Evolutionary conservation across 1,139 yeast genomes (phyloP), one percentile per base, ranked within the genome.

Genomic region (Entelexis sorbosivorans): DNA sequence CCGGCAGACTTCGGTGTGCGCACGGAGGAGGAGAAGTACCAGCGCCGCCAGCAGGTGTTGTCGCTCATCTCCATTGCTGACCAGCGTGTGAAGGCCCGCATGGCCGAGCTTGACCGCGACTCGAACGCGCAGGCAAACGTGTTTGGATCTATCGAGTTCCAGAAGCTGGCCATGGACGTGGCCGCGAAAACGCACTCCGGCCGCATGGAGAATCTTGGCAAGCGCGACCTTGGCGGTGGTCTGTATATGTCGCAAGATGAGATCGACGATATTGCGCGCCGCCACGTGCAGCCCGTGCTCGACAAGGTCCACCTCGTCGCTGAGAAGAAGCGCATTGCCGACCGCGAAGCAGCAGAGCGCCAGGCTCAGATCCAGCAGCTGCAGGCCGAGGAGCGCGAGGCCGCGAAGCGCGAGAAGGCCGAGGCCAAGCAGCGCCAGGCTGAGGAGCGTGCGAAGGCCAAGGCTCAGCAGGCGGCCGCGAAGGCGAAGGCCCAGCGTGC

Each of bases 221-320:
- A 81, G 63, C 74, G 87, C 60, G 76, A 87, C 62, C 70, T 89
- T 58, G 98, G 98, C 56, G 96, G 95, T 59, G 97, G 97, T 3
- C 74, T 86, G 59, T 78, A 77, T 62, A 79, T 89, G 75, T 73
- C 84, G 48, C 84, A 77, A 57, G 75, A 73, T 26, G 96, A 89
- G 64, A 78, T 91, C 56, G 83, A 84, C 57, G 76, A 76, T 50
- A 78, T 91, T 72, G 97, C 97, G n/a, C 71, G 80, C 52, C 75
- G 81, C 51, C 74, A 85, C 63, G 95, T 91, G 53, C 74, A 76
- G 56, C 98, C 98, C 11, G 91, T 89, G n/a, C 71, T 91, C 63
- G 73, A 72, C 47, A 93, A 87, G 66, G 80, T 91, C 61, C 73
- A 76, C 60, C 70, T 73, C 49, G 82, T 85, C 66, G 95, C 94